Base-by-base conservation (phyloP, 2,329 filamentous ascomycete genomes). In the Westerdykella sp. region DNA sequence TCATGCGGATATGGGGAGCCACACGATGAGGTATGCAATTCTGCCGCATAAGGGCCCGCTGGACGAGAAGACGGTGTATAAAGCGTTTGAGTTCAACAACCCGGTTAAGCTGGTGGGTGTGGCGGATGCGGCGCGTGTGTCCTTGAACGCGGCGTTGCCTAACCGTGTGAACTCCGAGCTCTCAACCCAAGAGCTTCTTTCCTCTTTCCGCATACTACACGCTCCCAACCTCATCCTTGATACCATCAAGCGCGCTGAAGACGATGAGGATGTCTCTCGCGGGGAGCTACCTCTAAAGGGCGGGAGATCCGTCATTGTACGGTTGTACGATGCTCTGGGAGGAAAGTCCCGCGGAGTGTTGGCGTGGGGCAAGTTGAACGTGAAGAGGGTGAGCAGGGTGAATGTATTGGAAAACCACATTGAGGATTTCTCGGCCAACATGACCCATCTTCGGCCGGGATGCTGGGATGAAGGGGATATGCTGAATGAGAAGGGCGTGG, bases 1-100 rank as follows among this genome's bases (percentile, higher is more conserved):
- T 5, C 84, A 95, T 58, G 91, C 91, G 34, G 91, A 97, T 63
- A 96, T 97, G 89, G 91, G 88, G 41, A 77, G 75, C 34, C 91
- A 97, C 66, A 77, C 77, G 49, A 94, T 96, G 55, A 83, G 85
- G 48, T 97, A 91, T 78, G 90, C 87, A 16, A 89, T 97, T 53
- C 74, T 96, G 54, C 91, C 91, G 2, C 91, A 97, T 66, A 65
- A 76, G 18, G 90, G 89, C 2, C 67, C 75, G 1, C 75, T 97
- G 4, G 80, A 84, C 37, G 72, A 82, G 31, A 74, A 77, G 14
- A 95, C 89, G 1, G 80, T 97, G 36, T 82, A 84, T 45, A 86
- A 89, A 11, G 91, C 85, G 0, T 90, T 85, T 65, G 86, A 91
- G 54, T 94, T 97, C 75, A 96, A 97, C 69, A 87, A 84, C 53